These are phyloP conservation scores for Aureobasidium sp. DNA, from an alignment of 2,329 filamentous ascomycete species.

Conservation along the genomic window DNA sequence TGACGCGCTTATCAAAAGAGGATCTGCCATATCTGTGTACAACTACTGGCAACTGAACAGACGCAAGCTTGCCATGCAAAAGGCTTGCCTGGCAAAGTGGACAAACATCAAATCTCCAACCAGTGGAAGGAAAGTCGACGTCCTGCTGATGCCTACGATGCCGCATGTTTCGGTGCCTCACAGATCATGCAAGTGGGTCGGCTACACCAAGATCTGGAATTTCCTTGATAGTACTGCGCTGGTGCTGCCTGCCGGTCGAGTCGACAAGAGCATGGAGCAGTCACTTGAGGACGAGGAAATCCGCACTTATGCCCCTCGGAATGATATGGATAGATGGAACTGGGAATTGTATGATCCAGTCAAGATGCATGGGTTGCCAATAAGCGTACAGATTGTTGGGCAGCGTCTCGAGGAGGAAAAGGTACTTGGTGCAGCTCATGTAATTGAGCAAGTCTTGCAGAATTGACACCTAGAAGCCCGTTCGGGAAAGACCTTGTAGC, in stretches of 20 bases:
- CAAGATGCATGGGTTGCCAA: background rate
- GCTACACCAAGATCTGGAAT: slow-evolving; percentile 29
- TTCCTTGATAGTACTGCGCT: slow-evolving; percentile 51
- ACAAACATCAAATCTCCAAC: slow-evolving; percentile 36
- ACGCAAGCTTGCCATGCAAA: slow-evolving; percentile 47
- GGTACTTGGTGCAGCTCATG: background rate
- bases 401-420: background rate
- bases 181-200: slow-evolving; percentile 24
- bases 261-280: background rate
- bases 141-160: slow-evolving; percentile 48
- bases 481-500: no score
- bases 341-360: background rate
- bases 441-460: background rate
- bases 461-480: no score
- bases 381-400: background rate
- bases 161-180: slow-evolving; percentile 53
- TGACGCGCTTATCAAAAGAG: slow-evolving; percentile 48
- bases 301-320: background rate
- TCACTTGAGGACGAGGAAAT: background rate
- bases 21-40: slow-evolving; percentile 52
- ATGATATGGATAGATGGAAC: background rate
- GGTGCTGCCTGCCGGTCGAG: slow-evolving; percentile 46
- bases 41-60: slow-evolving; percentile 63
- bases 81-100: slow-evolving; percentile 56
- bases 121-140: slow-evolving; percentile 32